These are phyloP conservation scores for Ambrosia artemisiifolia DNA, from an alignment of 129 eudicot genomes.

Conservation along the genomic window DNA sequence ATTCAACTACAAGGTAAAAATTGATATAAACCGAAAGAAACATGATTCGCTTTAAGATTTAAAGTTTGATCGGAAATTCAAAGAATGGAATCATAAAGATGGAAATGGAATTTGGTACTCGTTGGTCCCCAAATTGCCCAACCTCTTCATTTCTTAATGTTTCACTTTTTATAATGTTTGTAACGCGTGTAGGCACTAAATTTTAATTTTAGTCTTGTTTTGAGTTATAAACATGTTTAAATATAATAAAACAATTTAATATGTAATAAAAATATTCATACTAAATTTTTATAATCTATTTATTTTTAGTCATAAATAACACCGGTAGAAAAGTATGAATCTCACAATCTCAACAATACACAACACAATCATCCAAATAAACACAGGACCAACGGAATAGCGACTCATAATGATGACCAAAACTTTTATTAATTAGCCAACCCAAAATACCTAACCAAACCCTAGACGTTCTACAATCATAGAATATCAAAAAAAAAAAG, in stretches of 20 bases:
- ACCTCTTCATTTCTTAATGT: slow-evolving; percentile 22
- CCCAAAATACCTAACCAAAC: too few relatives aligned
- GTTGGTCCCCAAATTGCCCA: slow-evolving; percentile 34
- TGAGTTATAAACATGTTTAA: not conserved
- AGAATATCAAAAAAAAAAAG: too few relatives aligned
- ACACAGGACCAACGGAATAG: too few relatives aligned
- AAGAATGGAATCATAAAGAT: not conserved
- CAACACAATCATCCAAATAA: too few relatives aligned
- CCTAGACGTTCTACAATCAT: too few relatives aligned
- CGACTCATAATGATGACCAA: too few relatives aligned
- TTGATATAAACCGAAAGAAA: not conserved
- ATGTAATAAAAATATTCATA: too few relatives aligned
- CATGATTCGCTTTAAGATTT: not conserved
- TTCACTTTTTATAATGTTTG: slow-evolving; percentile 16
- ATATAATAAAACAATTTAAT: not conserved
- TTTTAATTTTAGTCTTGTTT: not conserved
- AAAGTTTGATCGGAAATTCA: not conserved
- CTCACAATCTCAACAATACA: too few relatives aligned
- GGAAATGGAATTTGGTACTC: slow-evolving; percentile 15
- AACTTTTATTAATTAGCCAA: too few relatives aligned
- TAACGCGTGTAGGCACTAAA: not conserved
- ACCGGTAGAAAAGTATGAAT: too few relatives aligned
- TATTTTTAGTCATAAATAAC: too few relatives aligned
- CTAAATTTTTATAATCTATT: too few relatives aligned
- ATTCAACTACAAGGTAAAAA: not conserved